Conservation (phyloP, 1,284 basidiomycete genomes). For the Mycena sp. region DNA sequence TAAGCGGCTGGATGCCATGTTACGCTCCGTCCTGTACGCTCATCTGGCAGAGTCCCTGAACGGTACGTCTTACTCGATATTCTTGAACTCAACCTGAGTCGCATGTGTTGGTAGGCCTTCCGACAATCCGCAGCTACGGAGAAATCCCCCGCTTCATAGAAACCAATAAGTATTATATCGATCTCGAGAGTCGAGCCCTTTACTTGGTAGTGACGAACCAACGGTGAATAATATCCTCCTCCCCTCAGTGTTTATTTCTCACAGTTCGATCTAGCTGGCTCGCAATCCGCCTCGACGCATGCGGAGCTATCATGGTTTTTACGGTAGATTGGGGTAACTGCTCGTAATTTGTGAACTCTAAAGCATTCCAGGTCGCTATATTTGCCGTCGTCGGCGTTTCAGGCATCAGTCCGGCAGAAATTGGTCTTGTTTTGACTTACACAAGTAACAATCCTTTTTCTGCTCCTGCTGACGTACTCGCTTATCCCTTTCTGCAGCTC, state of each 20-base stretch:
- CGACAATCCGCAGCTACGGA: conserved; percentile 80
- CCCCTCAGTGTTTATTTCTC: not conserved
- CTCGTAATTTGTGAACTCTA: not conserved
- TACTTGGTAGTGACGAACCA: conserved; percentile 72
- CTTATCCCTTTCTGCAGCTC: conserved; percentile 47
- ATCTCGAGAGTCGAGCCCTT: conserved; percentile 76
- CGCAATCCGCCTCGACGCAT: conserved; percentile 80
- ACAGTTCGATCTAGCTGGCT: conserved; percentile 65
- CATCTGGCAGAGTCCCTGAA: conserved; percentile 86
- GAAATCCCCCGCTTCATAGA: conserved; percentile 70
- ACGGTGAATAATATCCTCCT: conserved; percentile 45
- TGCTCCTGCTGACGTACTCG: conserved; percentile 1
- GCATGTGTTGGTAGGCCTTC: conserved; percentile 54
- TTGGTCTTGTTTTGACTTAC: conserved; percentile 80
- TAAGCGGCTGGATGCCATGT: conserved; percentile 66
- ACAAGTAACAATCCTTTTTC: conserved; percentile 48
- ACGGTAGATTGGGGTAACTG: conserved; percentile 54
- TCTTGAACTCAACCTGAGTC: not conserved
- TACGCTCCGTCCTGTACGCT: conserved; percentile 78
- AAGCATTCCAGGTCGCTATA: conserved; percentile 53
- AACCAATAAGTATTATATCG: conserved; percentile 77
- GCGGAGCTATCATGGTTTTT: conserved; percentile 75
- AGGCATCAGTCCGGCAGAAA: conserved; percentile 71
- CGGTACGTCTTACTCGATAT: conserved; percentile 42
- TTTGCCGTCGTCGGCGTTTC: conserved; percentile 61